Evolutionary conservation across 2,329 filamentous ascomycete species (phyloP).

Genomic region (Neopestalotiopsis sp.): DNA sequence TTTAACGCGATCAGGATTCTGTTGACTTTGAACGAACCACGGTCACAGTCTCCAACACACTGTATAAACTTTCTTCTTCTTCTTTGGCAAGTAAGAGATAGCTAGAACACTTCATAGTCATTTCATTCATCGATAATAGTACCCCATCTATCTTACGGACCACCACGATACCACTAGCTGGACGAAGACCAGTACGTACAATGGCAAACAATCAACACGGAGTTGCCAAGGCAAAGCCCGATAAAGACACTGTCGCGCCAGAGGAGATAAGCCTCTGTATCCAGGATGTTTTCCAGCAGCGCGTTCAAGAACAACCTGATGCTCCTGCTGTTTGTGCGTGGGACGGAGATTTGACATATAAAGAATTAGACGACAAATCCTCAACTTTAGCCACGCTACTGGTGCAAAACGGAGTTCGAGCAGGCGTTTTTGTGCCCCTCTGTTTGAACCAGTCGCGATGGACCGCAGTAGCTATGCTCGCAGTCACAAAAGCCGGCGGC

Average conservation of each 20-base stretch:
- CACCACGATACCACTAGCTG: conserved; percentile 1
- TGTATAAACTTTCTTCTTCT: not conserved
- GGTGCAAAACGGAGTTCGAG: not conserved
- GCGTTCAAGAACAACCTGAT: conserved; percentile 7
- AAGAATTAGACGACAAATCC: not conserved
- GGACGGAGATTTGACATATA: conserved; percentile 8
- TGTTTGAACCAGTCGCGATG: not conserved
- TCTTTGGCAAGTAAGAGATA: not conserved
- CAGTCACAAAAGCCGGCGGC: conserved; percentile 8
- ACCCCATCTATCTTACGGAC: not conserved
- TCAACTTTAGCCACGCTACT: not conserved
- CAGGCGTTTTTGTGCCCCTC: not conserved
- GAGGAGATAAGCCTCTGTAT: not conserved
- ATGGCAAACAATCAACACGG: not conserved
- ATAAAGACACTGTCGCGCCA: not conserved
- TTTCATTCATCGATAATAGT: not conserved
- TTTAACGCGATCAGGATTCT: not conserved
- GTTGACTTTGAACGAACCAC: not conserved
- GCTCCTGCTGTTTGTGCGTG: not conserved
- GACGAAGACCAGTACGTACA: not conserved
- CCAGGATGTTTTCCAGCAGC: not conserved
- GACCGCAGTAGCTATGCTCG: conserved; percentile 4
- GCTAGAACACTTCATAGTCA: not conserved
- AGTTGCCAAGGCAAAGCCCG: not conserved
- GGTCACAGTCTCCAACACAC: not conserved